These are phyloP conservation scores for Coprinellus micaceus DNA, from an alignment of 768 basidiomycete genomes.

Conservation along the genomic window DNA sequence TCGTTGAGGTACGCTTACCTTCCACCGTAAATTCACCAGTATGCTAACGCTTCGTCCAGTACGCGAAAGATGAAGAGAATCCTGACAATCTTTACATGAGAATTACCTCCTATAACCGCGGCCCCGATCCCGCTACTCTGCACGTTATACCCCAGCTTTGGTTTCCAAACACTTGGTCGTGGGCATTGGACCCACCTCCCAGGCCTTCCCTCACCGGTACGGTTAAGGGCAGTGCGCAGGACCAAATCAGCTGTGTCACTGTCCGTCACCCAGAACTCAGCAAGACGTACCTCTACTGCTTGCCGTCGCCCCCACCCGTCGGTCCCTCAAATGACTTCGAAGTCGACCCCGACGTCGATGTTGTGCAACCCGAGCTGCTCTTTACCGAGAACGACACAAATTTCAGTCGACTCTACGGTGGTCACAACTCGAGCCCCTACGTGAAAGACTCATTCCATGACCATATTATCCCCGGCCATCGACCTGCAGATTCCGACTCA, in stretches of 20 bases:
- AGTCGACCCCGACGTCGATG: constrained; percentile 61
- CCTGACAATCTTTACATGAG: constrained; percentile 87
- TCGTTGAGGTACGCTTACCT: constrained; percentile 87
- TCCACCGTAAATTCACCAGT: no score
- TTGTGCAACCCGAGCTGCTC: constrained; percentile 77
- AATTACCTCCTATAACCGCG: constrained; percentile 95
- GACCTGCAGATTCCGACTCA: constrained; percentile 51
- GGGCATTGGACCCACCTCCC: constrained; percentile 66
- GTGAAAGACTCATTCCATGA: constrained; percentile 99
- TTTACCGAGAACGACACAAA: constrained; percentile 99
- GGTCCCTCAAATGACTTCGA: constrained; percentile 62
- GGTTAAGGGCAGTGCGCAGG: constrained; percentile 32
- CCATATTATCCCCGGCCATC: constrained; percentile 87
- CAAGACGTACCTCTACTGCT: constrained; percentile 79
- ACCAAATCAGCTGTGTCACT: constrained; percentile 59
- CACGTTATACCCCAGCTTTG: constrained; percentile 95
- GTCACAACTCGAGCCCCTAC: constrained; percentile 74
- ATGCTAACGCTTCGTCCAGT: constrained; percentile 43
- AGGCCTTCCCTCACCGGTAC: constrained; percentile 61
- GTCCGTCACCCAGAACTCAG: constrained; percentile 74
- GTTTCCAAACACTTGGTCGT: constrained; percentile 99
- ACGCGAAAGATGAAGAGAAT: constrained; percentile 94
- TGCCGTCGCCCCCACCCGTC: constrained; percentile 90
- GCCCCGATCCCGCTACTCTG: constrained; percentile 89
- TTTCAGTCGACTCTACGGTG: constrained; percentile 85